Evolutionary conservation across 139 green algal genomes (phyloP), one percentile per base, ranked within the genome.

Genomic region (Tetraselmis chui): DNA sequence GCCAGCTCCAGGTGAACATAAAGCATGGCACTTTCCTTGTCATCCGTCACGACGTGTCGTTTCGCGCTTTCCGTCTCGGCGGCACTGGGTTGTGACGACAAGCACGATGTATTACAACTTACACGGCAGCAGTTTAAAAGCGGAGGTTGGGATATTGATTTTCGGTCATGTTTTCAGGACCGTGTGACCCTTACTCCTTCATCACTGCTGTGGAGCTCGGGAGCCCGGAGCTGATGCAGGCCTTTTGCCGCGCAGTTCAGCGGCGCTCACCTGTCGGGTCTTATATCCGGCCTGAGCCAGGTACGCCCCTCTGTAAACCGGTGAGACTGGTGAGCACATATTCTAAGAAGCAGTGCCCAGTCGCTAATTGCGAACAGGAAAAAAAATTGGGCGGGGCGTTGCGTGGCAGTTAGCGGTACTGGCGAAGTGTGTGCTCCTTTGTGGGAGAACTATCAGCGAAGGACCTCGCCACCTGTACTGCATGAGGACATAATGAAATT

Each of bases 241-340:
- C 93, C 11, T 98, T 98, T 86, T 97, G 93, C 85, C 77, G 86
- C 11, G 92, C 92, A 25, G 90, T 98, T 25, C 95, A 98, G 88
- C 75, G 74, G 25, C 84, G 87, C 76, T 96, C 85, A 29, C 95
- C 95, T n/a, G 90, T 98, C 0, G 94, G 93, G 1, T 94, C 92
- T 0, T 98, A 98, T 86, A 91, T 98, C 31, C 76, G 76, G 29
- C 95, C 95, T 0, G 88, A 91, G 32, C 92, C 95, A 76, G 94
- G 95, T 93, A 82, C 25, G 84, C 0, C 2, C 1, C 26, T 29
- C 2, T 76, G 2, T 77, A 5, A 2, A 45, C 76, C 2, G 24
- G 29, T 28, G 45, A 76, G 32, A 2, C 45, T 76, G 32, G 32
- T 25, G n/a, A n/a, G n/a, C n/a, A n/a, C n/a, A n/a, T n/a, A n/a